Base-by-base conservation (phyloP, 257 asterid genomes). In the Mitragyna speciosa region DNA sequence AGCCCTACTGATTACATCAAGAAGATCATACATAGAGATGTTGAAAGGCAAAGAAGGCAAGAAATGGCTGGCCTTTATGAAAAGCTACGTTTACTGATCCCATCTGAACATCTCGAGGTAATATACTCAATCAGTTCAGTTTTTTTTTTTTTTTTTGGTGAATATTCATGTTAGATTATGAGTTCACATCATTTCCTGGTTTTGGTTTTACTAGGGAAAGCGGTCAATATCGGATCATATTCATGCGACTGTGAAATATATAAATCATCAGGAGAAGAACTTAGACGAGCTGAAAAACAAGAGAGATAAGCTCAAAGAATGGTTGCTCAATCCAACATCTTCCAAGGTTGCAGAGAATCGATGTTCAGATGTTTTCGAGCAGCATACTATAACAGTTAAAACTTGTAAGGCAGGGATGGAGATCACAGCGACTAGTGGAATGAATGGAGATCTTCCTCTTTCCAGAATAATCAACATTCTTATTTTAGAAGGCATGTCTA, bases 221-320 rank as follows among this genome's bases (percentile, higher is more conserved):
- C 82, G 89, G 9, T 82, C 92, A 0, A 84, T 79, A 56, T 75
- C 86, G 0, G 93, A 92, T 72, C 91, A 87, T 26, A 78, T 88
- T 77, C 75, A 86, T 17, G 86, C 84, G 69, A 83, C 92, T 0
- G 84, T 78, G 63, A 89, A 58, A 22, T 91, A 91, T 78, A 92
- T 91, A 63, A 83, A 51, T 26, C 52, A 84, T 52, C 78, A 74
- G 89, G 82, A 88, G 70, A 81, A 77, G 24, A 89, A 79, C 39
- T 75, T 87, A 26, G 82, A 82, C 11, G 85, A 84, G 65, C 58
- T 85, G 83, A 30, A 84, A 36, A 43, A 2, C 6, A 72, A 59
- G 78, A 89, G 86, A 79, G 87, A 86, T 8, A 73, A 76, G 8
- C 76, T 87, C 14, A 81, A 72, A 70, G 79, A 79, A 26, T 6